Evolutionary conservation across 441 rosid species (phyloP).

Genomic region (Brassica balearica): DNA sequence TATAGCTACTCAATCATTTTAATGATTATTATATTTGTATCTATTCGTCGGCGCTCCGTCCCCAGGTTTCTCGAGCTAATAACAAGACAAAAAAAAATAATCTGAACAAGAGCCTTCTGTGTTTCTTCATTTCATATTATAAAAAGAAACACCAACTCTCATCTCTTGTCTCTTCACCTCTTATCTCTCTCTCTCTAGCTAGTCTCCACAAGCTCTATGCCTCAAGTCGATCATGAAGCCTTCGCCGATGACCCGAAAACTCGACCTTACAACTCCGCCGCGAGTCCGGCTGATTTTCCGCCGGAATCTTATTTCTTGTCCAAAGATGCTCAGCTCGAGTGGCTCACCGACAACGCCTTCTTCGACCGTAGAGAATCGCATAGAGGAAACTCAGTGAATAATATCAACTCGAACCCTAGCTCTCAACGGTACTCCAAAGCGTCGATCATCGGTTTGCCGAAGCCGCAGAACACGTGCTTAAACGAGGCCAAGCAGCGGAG

Average conservation of each 20-base stretch:
- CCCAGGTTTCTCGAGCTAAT: slow-evolving; percentile 17
- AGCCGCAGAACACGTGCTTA: slow-evolving; percentile 67
- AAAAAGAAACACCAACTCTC: slow-evolving; percentile 14
- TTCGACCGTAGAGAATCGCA: slow-evolving; percentile 79
- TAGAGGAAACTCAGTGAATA: slow-evolving; percentile 55
- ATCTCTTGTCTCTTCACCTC: slow-evolving; percentile 1
- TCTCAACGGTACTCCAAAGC: slow-evolving; percentile 81
- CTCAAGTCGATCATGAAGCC: slow-evolving; percentile 77
- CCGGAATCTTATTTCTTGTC: slow-evolving; percentile 87
- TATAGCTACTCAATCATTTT: not conserved
- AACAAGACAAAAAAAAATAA: not conserved
- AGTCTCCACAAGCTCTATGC: slow-evolving; percentile 49
- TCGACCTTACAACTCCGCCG: slow-evolving; percentile 26
- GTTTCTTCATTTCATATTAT: slow-evolving; percentile 5
- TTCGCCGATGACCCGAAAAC: slow-evolving; percentile 43
- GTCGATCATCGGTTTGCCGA: slow-evolving; percentile 74
- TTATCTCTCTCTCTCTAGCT: slow-evolving; percentile 5
- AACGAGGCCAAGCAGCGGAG: slow-evolving; percentile 62
- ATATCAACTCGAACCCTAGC: slow-evolving; percentile 52
- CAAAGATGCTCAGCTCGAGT: slow-evolving; percentile 78
- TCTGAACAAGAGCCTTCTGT: not conserved
- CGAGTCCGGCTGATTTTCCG: slow-evolving; percentile 61
- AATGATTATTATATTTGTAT: not conserved
- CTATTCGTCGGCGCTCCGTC: slow-evolving; percentile 1
- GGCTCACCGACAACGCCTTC: slow-evolving; percentile 85